Conservation (phyloP, 73 alveolate species). For the Paramecium sexaurelia region DNA sequence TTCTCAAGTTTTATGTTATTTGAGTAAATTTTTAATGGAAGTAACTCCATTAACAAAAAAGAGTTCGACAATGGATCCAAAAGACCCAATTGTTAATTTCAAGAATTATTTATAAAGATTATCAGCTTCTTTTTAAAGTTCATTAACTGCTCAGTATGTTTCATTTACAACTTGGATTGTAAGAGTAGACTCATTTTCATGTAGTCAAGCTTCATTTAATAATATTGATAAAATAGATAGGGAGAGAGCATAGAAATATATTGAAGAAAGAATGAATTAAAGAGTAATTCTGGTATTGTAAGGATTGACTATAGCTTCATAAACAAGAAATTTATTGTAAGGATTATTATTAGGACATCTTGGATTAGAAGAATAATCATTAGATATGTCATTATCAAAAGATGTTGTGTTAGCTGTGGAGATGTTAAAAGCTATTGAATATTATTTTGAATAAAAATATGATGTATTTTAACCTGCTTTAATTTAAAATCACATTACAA, state of each 20-base stretch:
- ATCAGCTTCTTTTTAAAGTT: slow-evolving; percentile 35
- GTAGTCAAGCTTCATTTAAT: slow-evolving; percentile 62
- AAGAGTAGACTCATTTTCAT: slow-evolving; percentile 67
- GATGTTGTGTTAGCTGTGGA: slow-evolving; percentile 46
- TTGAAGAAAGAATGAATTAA: slow-evolving; percentile 56
- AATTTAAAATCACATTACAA: slow-evolving; percentile 29
- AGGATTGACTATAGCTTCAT: slow-evolving; percentile 34
- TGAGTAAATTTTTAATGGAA: slow-evolving; percentile 78
- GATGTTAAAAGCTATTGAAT: slow-evolving; percentile 48
- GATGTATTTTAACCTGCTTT: slow-evolving; percentile 50
- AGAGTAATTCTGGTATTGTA: slow-evolving; percentile 44
- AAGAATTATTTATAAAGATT: slow-evolving; percentile 52
- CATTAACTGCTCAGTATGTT: slow-evolving; percentile 39
- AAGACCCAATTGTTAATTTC: slow-evolving; percentile 72
- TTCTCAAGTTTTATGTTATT: slow-evolving; percentile 73
- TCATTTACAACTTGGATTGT: slow-evolving; percentile 68
- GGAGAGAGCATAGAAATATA: slow-evolving; percentile 44
- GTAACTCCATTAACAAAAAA: slow-evolving; percentile 85
- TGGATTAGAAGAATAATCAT: slow-evolving; percentile 45
- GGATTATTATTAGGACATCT: slow-evolving; percentile 40
- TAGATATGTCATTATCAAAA: slow-evolving; percentile 16
- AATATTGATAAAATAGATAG: slow-evolving; percentile 45
- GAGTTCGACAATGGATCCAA: slow-evolving; percentile 81
- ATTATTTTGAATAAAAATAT: slow-evolving; percentile 18
- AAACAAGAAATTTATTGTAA: slow-evolving; percentile 9